Evolutionary conservation across 257 asterid species (phyloP).

Genomic region (Gynochthodes officinalis): DNA sequence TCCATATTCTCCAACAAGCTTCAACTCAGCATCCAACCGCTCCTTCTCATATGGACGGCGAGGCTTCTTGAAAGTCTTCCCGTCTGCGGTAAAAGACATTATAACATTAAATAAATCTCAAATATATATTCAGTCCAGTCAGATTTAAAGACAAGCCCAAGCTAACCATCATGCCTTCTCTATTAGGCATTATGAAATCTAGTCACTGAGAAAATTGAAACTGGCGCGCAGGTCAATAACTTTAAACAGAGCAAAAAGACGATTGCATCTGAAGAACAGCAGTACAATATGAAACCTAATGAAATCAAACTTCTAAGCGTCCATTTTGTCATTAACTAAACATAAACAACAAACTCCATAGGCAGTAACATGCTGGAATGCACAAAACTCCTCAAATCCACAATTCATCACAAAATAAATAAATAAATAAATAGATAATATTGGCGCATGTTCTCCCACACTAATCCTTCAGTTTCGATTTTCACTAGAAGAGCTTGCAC

Average conservation of each 20-base stretch:
- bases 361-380: not conserved
- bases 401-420: too few relatives aligned
- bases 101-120: not conserved
- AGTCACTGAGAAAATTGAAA: not conserved
- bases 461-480: not conserved
- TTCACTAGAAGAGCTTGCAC: not conserved
- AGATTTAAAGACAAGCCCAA: not conserved
- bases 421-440: too few relatives aligned
- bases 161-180: not conserved
- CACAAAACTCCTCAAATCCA: too few relatives aligned
- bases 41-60: conserved; percentile 68
- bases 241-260: not conserved
- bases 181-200: not conserved
- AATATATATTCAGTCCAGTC: too few relatives aligned
- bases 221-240: not conserved
- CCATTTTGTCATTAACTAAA: not conserved
- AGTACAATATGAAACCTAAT: too few relatives aligned
- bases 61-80: conserved; percentile 72
- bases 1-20: conserved; percentile 70
- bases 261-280: not conserved
- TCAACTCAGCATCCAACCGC: conserved; percentile 64
- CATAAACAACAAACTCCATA: not conserved
- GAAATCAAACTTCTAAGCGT: not conserved
- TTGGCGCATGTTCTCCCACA: too few relatives aligned
- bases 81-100: conserved; percentile 25